These are phyloP conservation scores for Cytospora piceae DNA, from an alignment of 2,329 filamentous ascomycete genomes.

Conservation along the genomic window DNA sequence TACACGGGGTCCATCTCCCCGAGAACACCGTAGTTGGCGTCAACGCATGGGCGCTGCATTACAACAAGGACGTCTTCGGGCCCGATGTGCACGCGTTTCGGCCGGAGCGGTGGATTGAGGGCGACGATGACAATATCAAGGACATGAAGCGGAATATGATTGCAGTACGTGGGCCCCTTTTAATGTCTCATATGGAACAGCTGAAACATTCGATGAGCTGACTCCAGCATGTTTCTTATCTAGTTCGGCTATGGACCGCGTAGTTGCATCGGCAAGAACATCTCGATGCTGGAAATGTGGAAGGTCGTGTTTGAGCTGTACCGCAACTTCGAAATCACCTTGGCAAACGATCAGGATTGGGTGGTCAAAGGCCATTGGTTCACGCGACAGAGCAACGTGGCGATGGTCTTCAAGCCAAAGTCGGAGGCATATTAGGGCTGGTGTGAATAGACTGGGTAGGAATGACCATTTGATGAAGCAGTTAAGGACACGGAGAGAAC, in stretches of 20 bases:
- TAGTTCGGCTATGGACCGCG: constrained; percentile 55
- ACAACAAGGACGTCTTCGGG: constrained; percentile 59
- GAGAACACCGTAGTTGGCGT: constrained; percentile 56
- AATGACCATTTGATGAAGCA: no score
- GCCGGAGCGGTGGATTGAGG: constrained; percentile 56
- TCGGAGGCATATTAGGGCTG: background rate
- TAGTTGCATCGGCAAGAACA: constrained; percentile 47
- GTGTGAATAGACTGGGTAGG: no score
- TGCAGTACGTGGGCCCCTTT: background rate
- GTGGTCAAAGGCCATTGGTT: background rate
- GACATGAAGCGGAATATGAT: constrained; percentile 27
- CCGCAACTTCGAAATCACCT: background rate
- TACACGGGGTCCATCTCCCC: background rate
- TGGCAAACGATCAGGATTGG: background rate
- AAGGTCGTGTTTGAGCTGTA: constrained; percentile 8
- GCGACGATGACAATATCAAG: constrained; percentile 27
- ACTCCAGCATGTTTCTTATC: background rate
- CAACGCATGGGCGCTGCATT: constrained; percentile 64
- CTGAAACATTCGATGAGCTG: background rate
- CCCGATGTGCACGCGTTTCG: constrained; percentile 57
- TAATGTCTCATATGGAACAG: background rate
- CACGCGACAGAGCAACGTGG: background rate
- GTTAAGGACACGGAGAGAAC: no score
- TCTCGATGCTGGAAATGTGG: constrained; percentile 10
- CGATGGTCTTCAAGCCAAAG: background rate